Evolutionary conservation across 805 yeast species (phyloP), one percentile per base, ranked within the genome.

Genomic region (Kuraishia capsulata): DNA sequence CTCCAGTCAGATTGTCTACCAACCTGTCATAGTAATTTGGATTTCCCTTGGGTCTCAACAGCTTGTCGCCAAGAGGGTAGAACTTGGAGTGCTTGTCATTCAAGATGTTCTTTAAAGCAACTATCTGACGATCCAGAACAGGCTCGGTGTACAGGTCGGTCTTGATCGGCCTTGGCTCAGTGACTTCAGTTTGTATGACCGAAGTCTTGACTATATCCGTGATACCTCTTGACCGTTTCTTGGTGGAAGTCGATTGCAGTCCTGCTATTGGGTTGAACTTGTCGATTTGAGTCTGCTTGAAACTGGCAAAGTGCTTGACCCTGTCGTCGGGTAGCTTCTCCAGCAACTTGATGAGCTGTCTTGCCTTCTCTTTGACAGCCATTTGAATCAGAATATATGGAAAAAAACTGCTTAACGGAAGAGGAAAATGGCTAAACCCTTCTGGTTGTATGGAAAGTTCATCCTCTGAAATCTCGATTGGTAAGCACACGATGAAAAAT

Each of bases 1-100:
- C 78, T 19, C 90, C 89, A 42, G 70, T 66, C 31, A 88, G 71
- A 54, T 86, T 95, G 20, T 70, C 67, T 59, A 81, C 47, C 38
- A 88, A 66, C 51, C 92, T 70, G 30, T 68, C 72, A 52, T 88
- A 88, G 53, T 88, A 88, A 35, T 69, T 57, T 2, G 95, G 87
- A 57, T 86, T 84, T 2, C 96, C 96, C 50, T 80, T 78, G n/a
- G 97, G 97, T 47, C 59, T 67, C 50, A 75, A 59, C 46, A 88
- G 59, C 53, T 81, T 81, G 33, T 76, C 81, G 40, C 78, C 78
- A 26, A 78, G 69, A 43, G 71, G 65, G 54, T 83, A 84, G 51
- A 76, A 76, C 42, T 72, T 71, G 49, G 65, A 69, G 64, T 78
- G 78, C 50, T 78, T 78, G 53, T 78, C 79, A 40, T 68, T 71